phyloP scores from a whole-genome alignment of 2,329 filamentous ascomycete species.

The Fusarium concolor region DNA sequence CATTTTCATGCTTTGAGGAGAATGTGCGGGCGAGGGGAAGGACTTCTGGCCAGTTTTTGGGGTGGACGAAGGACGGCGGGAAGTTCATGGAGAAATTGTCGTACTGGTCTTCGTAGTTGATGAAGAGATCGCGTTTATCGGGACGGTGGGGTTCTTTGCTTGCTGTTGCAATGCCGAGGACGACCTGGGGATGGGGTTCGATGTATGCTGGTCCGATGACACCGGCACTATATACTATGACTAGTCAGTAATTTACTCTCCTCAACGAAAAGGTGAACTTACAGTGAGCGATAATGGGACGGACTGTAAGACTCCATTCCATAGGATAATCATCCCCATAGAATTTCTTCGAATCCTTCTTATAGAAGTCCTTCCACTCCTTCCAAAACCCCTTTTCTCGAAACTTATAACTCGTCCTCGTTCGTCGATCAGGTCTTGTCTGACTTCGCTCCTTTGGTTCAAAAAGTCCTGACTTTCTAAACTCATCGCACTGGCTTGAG shows the following conservation, averaged over 20 bases:
- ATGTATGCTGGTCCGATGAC: constrained; percentile 39
- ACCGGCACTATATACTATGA: constrained; percentile 44
- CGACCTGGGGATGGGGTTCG: constrained; percentile 33
- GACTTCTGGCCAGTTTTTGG: constrained; percentile 40
- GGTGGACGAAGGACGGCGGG: constrained; percentile 25
- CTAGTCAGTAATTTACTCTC: constrained; percentile 5
- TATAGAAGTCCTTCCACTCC: constrained; percentile 24
- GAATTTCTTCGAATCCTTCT: no score
- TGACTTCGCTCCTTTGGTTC: constrained; percentile 36
- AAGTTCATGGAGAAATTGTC: constrained; percentile 17
- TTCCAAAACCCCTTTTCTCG: constrained; percentile 40
- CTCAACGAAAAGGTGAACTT: background rate
- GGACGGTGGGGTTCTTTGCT: constrained; percentile 45
- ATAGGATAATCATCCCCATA: constrained; percentile 29
- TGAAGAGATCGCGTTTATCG: constrained; percentile 44
- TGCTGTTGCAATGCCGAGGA: constrained; percentile 38
- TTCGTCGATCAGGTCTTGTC: constrained; percentile 38
- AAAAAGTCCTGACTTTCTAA: constrained; percentile 39
- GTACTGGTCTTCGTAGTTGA: constrained; percentile 44
- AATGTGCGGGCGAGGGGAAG: constrained; percentile 36
- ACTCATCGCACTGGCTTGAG: constrained; percentile 24
- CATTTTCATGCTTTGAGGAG: constrained; percentile 8
- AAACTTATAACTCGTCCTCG: constrained; percentile 42
- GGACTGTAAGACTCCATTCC: constrained; percentile 46
- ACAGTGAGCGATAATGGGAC: constrained; percentile 44